These are phyloP conservation scores for Penicillium riverlandense DNA, from an alignment of 495 filamentous ascomycete species.

Conservation along the genomic window DNA sequence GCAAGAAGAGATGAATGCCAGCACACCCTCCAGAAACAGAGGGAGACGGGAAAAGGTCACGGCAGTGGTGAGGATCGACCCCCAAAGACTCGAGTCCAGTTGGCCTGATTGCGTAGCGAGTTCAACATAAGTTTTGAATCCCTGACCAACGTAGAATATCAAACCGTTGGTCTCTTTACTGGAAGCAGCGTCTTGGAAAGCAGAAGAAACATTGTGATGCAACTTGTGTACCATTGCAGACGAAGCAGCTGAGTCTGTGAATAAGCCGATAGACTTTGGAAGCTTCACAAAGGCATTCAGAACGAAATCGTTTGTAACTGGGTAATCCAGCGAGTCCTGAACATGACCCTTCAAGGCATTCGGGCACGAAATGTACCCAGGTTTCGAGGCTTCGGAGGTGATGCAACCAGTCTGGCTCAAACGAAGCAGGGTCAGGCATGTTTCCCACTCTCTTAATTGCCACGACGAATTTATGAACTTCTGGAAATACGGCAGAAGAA, in stretches of 20 bases:
- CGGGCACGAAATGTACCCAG: conserved; percentile 54
- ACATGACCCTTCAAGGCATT: conserved; percentile 65
- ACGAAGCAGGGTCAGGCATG: conserved; percentile 63
- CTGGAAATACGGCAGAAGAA: conserved; percentile 75
- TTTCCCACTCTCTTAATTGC: conserved; percentile 57
- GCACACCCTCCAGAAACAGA: conserved; percentile 59
- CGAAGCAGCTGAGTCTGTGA: conserved; percentile 23
- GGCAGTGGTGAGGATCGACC: conserved; percentile 53
- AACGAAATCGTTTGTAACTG: conserved; percentile 21
- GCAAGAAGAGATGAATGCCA: conserved; percentile 50
- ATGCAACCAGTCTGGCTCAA: conserved; percentile 50
- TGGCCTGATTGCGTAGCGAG: conserved; percentile 19
- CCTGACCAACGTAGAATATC: conserved; percentile 35
- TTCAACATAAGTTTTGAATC: conserved; percentile 41
- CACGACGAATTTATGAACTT: conserved; percentile 73
- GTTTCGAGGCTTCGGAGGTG: conserved; percentile 34
- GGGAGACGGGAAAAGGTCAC: conserved; percentile 52
- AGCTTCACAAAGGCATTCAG: conserved; percentile 36
- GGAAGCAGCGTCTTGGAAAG: conserved; percentile 15
- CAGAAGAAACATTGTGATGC: conserved; percentile 23
- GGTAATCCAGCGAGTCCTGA: conserved; percentile 51
- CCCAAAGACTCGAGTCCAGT: conserved; percentile 48
- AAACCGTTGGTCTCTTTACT: conserved; percentile 11
- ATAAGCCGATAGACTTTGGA: conserved; percentile 29
- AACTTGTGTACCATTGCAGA: conserved; percentile 27